Base-by-base conservation (phyloP, 2,329 filamentous ascomycete species). In the Plectosphaerella cucumerina region DNA sequence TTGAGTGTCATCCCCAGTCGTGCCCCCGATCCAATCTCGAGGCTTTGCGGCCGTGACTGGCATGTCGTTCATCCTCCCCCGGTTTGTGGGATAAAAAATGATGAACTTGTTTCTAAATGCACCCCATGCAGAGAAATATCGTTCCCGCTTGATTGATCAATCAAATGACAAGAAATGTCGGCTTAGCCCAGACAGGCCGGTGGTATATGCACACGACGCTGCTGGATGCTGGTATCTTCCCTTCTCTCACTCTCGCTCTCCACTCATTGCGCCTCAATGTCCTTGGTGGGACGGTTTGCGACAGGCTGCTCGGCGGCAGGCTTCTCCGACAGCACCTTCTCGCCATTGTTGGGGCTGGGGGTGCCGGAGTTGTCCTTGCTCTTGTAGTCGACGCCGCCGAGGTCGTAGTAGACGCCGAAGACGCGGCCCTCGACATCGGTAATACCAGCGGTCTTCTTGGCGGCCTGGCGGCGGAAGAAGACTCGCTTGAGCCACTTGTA, bases 401-500 rank as follows among this genome's bases (percentile, higher is more conserved):
- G 56, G 17, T 51, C 59, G 39, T 63, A 63, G 52, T 67, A 69
- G 48, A 59, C 39, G 6, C 65, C 66, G 55, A 70, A 70, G 1
- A 62, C 58, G 9, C 67, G 64, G 1, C 60, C 62, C 53, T 70
- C 65, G 2, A 68, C 42, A 42, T 69, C 63, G 8, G 49, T 22
- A 10, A 58, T 56, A n/a, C 50, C 57, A 0, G 54, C 47, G 10
- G 44, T 50, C 44, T 55, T 35, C 50, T 60, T 60, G 50, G 41
- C 48, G 3, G 60, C 62, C 43, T 60, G 60, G 21, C 65, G 65
- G 9, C 67, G 63, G 55, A 64, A 68, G 51, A 65, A 70, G n/a
- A 70, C 50, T 15, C 81, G 70, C 71, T 85, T 84, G 4, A 59
- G 66, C 69, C 72, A 80, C 62, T 84, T 84, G 79, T 80, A 85